Conservation (phyloP, 768 basidiomycete species). For the Hygrocybe punicea region DNA sequence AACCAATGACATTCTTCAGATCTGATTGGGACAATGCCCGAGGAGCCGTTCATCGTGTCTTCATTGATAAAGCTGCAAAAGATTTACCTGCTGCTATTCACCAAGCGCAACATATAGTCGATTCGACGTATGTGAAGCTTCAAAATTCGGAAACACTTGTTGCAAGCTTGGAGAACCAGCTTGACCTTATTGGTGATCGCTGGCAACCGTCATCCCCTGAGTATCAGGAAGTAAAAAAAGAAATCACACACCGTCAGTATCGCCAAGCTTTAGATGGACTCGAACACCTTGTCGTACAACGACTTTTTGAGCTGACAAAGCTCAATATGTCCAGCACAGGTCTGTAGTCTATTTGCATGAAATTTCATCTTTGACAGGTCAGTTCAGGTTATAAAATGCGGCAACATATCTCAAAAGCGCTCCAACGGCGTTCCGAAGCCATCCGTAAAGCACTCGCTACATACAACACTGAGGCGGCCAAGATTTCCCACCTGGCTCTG, state of each 20-base stretch:
- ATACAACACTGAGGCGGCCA: constrained; percentile 30
- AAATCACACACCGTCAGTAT: not conserved
- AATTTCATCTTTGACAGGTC: not conserved
- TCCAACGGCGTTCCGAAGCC: constrained; percentile 28
- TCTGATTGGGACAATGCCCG: too few species aligned
- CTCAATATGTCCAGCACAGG: constrained; percentile 21
- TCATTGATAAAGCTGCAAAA: not conserved
- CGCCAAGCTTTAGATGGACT: not conserved
- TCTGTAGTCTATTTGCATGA: constrained; percentile 16
- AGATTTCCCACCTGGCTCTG: constrained; percentile 15
- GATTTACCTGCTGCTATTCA: not conserved
- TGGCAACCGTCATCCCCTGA: constrained; percentile 12
- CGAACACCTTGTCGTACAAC: not conserved
- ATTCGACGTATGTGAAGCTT: not conserved
- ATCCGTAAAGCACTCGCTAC: constrained; percentile 28
- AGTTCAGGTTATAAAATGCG: constrained; percentile 34
- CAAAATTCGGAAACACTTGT: not conserved
- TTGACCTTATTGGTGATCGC: not conserved
- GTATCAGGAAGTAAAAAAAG: constrained; percentile 7
- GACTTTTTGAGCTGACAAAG: constrained; percentile 16
- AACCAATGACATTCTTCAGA: too few species aligned
- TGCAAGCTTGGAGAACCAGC: not conserved
- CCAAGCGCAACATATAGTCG: not conserved
- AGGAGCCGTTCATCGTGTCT: not conserved
- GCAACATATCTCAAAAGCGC: constrained; percentile 33